Evolutionary conservation across 345 rosid genomes (phyloP).

Genomic region (Linum trigynum): DNA sequence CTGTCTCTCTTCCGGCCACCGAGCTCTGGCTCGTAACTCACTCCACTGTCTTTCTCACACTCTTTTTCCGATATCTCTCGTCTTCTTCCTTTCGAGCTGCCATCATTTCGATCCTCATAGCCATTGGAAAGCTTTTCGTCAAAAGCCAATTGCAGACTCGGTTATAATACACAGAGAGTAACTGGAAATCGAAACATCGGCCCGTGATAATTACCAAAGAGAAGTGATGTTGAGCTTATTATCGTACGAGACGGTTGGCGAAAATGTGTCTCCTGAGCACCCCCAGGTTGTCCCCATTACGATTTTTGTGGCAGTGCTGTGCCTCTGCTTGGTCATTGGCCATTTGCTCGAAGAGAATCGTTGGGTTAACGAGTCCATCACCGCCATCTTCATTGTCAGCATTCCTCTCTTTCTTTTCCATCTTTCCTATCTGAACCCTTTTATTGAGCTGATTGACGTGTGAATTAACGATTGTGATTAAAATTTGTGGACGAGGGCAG

Average conservation of each 20-base stretch:
- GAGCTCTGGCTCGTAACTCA: no score
- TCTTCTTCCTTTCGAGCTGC: no score
- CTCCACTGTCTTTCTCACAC: no score
- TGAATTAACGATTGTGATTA: neutral
- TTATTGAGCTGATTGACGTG: neutral
- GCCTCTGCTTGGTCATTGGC: slow-evolving; percentile 64
- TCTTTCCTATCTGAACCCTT: neutral
- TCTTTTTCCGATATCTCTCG: no score
- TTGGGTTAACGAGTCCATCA: slow-evolving; percentile 89
- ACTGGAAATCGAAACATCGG: no score
- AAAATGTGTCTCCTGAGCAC: slow-evolving; percentile 2
- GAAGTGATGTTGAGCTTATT: no score
- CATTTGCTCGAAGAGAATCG: slow-evolving; percentile 81
- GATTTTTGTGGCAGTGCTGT: slow-evolving; percentile 68
- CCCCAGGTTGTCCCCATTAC: slow-evolving; percentile 53
- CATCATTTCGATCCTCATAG: no score
- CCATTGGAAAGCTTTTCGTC: no score
- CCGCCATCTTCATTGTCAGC: slow-evolving; percentile 70
- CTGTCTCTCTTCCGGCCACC: no score
- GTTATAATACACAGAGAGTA: no score
- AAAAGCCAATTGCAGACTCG: no score
- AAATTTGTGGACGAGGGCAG: slow-evolving; percentile 20
- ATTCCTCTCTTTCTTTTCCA: neutral
- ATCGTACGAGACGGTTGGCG: neutral
- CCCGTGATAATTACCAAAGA: no score